A percentile compares a stretch with the other conserved stretches of the same genome.
phyloP scores from a whole-genome alignment of 768 basidiomycete species.

The Phaeotremella skinneri region DNA sequence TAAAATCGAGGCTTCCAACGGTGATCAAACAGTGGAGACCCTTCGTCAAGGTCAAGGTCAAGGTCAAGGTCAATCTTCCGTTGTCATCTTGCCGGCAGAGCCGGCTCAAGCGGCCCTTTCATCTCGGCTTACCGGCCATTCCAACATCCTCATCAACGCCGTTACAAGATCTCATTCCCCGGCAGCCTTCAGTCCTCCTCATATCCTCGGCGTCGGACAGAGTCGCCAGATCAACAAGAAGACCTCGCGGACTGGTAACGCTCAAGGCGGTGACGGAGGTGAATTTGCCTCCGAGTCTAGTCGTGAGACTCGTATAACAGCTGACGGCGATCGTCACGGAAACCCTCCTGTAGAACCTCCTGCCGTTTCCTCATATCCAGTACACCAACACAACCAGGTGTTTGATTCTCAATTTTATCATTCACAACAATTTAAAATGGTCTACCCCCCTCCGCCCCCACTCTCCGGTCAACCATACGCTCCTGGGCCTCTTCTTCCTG shows the following conservation, averaged over 20 bases:
- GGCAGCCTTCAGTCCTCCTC: not conserved
- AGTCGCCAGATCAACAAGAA: not conserved
- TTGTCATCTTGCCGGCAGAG: not conserved
- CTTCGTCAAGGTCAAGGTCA: no score
- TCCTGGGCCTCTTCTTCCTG: conserved; percentile 11
- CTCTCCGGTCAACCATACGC: conserved; percentile 14
- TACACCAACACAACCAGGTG: not conserved
- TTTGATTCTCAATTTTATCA: no score
- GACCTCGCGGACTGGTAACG: not conserved
- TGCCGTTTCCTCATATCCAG: not conserved
- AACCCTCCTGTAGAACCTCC: no score
- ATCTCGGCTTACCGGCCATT: not conserved
- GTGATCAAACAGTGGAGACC: not conserved
- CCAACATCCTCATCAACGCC: not conserved
- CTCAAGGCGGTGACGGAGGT: not conserved
- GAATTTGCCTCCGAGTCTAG: not conserved
- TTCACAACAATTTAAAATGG: no score
- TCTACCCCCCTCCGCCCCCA: conserved; percentile 22
- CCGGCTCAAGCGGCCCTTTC: not conserved
- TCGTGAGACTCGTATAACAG: no score
- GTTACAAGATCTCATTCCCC: not conserved
- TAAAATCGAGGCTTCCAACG: not conserved
- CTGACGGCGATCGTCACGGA: no score
- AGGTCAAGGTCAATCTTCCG: not conserved
- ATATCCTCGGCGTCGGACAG: not conserved